Evolutionary conservation across 1,284 basidiomycete species (phyloP), one percentile per base, ranked within the genome.

Genomic region (Fomitopsis schrenkii): DNA sequence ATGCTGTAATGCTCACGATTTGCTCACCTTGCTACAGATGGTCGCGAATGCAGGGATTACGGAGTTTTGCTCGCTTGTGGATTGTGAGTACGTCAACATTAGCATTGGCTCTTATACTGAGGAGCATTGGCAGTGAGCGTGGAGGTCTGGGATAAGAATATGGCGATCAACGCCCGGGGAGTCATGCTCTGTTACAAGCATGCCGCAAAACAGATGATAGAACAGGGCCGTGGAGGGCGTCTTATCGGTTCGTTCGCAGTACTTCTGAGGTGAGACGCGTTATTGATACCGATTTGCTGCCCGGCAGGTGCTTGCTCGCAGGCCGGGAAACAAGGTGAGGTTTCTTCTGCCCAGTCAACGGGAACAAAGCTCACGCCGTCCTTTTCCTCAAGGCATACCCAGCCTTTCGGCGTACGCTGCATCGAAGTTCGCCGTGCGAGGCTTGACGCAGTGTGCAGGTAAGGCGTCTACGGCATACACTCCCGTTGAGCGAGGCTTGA

Each of bases 141-240:
- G 19, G 70, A 71, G 36, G 63, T 70, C 1, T 61, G 69, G 35
- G 72, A 75, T 62, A 61, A 62, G 36, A 54, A 74, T 0, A 62
- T 70, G 52, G 58, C 61, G 35, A 64, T 76, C 52, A 77, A 77
- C 64, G 63, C 70, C 26, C 68, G 67, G 45, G 74, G 75, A 10
- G 69, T 72, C 5, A 69, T 75, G 55, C 63, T 72, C 28, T 71
- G 70, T 64, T 77, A 74, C 66, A 75, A 75, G 65, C 67, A 72
- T 33, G 75, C 74, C 0, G 74, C 73, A 6, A 64, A 65, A 33
- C 72, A 72, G 57, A 71, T 76, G 70, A 59, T 72, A 50, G 65
- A 70, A 60, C 75, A 77, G 63, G 75, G 75, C 9, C 64, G 63
- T 4, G 75, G 75, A 0, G 75, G 75, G 2, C 64, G 72, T 30